phyloP scores from a whole-genome alignment of 1,284 basidiomycete genomes.

The Ganoderma sinense region DNA sequence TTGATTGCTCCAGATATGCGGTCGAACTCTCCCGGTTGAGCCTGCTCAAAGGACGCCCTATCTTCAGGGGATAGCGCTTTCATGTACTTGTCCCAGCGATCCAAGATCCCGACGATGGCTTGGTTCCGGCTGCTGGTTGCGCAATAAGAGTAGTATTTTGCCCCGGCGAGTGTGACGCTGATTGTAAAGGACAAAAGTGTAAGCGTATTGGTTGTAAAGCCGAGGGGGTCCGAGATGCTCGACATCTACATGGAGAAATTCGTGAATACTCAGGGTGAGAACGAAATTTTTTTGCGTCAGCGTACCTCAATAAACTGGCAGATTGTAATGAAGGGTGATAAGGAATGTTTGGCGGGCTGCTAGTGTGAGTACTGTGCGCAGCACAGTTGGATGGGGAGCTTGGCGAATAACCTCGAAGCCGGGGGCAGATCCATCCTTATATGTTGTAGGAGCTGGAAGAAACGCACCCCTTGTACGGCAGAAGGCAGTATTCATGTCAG shows the following conservation, averaged over 20 bases:
- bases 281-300: neutral
- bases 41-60: neutral
- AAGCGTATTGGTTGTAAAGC: neutral
- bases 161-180: neutral
- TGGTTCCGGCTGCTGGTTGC: neutral
- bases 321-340: neutral
- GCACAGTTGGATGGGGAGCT: neutral
- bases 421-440: neutral
- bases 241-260: neutral
- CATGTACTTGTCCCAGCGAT: neutral
- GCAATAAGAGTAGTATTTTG: neutral
- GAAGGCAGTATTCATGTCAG: neutral
- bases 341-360: no score
- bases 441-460: neutral
- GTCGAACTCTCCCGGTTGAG: neutral
- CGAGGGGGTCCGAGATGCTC: neutral
- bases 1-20: neutral
- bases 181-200: neutral
- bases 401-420: neutral
- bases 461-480: neutral
- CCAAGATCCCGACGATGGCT: neutral
- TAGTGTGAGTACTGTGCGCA: no score
- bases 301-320: neutral
- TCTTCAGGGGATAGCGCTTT: neutral
- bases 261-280: neutral